Base-by-base conservation (phyloP, 371 early-diverging fungal species). In the Mucor piriformis region DNA sequence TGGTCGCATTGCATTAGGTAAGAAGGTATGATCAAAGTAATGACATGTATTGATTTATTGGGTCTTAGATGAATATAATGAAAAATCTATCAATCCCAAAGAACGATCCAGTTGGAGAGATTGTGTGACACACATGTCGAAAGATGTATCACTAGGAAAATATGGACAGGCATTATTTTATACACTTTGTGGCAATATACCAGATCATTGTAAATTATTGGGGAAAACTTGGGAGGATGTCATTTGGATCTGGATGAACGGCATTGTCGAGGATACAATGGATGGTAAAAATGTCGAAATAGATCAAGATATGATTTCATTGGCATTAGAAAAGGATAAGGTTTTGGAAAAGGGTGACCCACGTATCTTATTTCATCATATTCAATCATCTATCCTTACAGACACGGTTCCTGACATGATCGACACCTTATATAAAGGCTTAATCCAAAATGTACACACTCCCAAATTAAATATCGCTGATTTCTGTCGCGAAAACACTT, bases 151-250 rank as follows among this genome's bases (percentile, higher is more conserved):
- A 16, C 5, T 13, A 0, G 42, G 32, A 8, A 13, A 25, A 23
- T 27, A 56, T 18, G 48, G 21, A 40, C 37, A 23, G 10, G 43
- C 29, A 18, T 38, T 53, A 3, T 38, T 27, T 25, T 24, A 27
- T 29, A 25, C 32, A 15, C 32, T 60, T 35, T 47, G 37, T 15
- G 61, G 61, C 13, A 38, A 38, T 13, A n/a, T 53, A 47, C n/a
- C 12, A 0, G 47, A 60, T 1, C 42, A 57, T 15, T 61, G 56
- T 18, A 11, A 61, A 12, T 40, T 34, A 33, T 49, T 60, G 29
- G 69, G 74, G 33, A 37, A 66, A 18, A 66, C 72, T 2, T 77
- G 72, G 72, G 73, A 77, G 50, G 72, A 72, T 50, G 55, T 73
- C 1, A 42, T 77, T 12, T 77, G 77, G 77, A 58, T 66, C 0